These are phyloP conservation scores for Penicillium sp. DNA, from an alignment of 2,329 filamentous ascomycete genomes.

Conservation along the genomic window DNA sequence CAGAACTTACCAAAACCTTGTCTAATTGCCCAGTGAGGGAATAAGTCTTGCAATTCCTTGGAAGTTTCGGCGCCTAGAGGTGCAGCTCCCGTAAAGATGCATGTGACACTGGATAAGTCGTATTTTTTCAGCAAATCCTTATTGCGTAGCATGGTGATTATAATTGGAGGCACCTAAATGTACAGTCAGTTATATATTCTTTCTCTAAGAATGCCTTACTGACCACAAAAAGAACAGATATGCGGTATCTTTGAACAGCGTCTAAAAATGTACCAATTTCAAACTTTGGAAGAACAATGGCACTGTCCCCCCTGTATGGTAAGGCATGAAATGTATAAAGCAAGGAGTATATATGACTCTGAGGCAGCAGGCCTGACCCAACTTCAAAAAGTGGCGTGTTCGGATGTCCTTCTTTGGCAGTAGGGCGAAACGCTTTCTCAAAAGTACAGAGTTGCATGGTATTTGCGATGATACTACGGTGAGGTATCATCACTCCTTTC, in stretches of 20 bases:
- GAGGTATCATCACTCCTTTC: constrained; percentile 83
- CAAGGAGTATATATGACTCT: constrained; percentile 78
- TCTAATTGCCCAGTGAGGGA: constrained; percentile 61
- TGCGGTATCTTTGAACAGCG: constrained; percentile 65
- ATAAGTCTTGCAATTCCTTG: constrained; percentile 57
- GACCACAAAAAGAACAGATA: constrained; percentile 64
- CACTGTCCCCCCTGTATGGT: constrained; percentile 67
- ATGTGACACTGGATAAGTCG: constrained; percentile 64
- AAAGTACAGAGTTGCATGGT: constrained; percentile 58
- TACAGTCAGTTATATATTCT: neutral
- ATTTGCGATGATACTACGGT: constrained; percentile 75
- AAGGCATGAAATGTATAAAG: constrained; percentile 65
- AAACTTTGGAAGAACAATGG: constrained; percentile 69
- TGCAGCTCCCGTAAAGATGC: constrained; percentile 71
- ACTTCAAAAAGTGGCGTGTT: constrained; percentile 51
- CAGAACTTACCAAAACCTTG: constrained; percentile 63
- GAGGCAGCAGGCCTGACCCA: constrained; percentile 66
- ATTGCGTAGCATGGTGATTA: constrained; percentile 70
- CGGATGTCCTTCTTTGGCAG: constrained; percentile 30
- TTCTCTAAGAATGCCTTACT: constrained; percentile 18
- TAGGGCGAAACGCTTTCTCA: constrained; percentile 39
- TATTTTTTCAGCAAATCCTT: constrained; percentile 59
- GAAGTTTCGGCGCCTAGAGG: constrained; percentile 71
- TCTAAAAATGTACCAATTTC: constrained; percentile 63
- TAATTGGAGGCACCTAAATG: constrained; percentile 70